Evolutionary conservation across 768 basidiomycete genomes (phyloP), one percentile per base, ranked within the genome.

Genomic region (Tricholomella constricta): DNA sequence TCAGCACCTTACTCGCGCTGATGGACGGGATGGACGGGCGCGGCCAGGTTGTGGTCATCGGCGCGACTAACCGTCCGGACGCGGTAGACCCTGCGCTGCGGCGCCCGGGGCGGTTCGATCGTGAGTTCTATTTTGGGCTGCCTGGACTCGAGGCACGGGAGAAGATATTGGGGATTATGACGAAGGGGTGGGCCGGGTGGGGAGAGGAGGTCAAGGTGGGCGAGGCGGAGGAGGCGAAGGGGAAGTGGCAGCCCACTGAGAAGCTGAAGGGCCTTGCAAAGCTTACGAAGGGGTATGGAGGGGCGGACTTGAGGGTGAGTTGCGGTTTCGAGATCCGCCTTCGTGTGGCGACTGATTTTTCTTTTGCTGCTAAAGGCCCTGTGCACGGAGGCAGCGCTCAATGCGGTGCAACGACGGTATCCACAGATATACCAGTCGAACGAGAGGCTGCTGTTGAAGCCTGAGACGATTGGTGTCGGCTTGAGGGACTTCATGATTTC

Each of bases 21-120:
- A 98, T 98, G 97, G 97, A 98, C 68, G 97, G 96, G 38, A 98
- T 98, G 96, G 97, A 99, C 57, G 95, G 95, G 1, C 83, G 97
- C 47, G 95, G 94, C 1, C 94, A 98, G 69, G 96, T 99, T 15
- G 83, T 98, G 23, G 93, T 99, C 26, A 98, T 98, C 60, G 97
- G 97, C 25, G 97, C 97, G 2, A 99, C 97, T 3, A 99, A 99
- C 67, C 71, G 97, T 55, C 96, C 96, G 0, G 97, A 99, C 69
- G 91, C 94, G n/a, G 87, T 99, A 51, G 97, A 99, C 69, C 94
- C 97, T 17, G 97, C 97, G 1, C 71, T 99, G 45, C 79, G 97
- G 26, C 78, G 97, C 22, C 97, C 96, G 0, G 97, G 97, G 15
- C 78, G 97, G 55, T 98, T 99, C 62, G 97, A 99, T 72, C 77